Evolutionary conservation across 306 rosid species (phyloP), one percentile per base, ranked within the genome.

Genomic region (Castanea crenata): DNA sequence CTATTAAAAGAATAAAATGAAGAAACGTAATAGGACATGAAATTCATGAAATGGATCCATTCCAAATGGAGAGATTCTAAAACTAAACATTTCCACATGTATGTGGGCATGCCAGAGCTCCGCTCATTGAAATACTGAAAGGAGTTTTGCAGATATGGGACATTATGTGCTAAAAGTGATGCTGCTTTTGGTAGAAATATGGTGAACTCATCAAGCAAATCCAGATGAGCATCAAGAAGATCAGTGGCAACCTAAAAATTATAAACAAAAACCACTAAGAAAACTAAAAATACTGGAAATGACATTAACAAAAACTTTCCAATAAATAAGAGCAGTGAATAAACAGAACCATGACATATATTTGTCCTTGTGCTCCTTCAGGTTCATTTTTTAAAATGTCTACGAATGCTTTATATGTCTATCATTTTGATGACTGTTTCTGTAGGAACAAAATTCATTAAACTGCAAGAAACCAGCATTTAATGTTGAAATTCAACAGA

Each of bases 341-440:
- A 9, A 49, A 19, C 34, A 29, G 69, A 44, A 27, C 27, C 72
- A 67, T 57, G 57, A 77, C 72, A 75, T 44, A n/a, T 38, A 38
- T 38, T 1, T 95, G 77, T 90, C 93, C 90, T 95, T 95, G 85
- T 90, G 97, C 89, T 93, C 99, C 88, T 95, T 95, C 77, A 96
- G 90, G 73, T 95, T 91, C 99, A 93, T 38, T 84, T 83, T 93
- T 93, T 88, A 95, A 82, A 86, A 95, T 91, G 87, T 93, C 98
- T 76, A 95, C 85, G 82, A 95, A 95, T 82, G 97, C 90, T 81
- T 95, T 95, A 83, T 95, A 69, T 81, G 94, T 69, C 91, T 93
- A 59, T 91, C 96, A 55, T 82, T 89, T 84, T 90, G 96, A 35
- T 6, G 44, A 78, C 90, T 98, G 94, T 80, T 85, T 91, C 99